These are phyloP conservation scores for Penicillium sp. DNA, from an alignment of 2,329 filamentous ascomycete genomes.

Conservation along the genomic window DNA sequence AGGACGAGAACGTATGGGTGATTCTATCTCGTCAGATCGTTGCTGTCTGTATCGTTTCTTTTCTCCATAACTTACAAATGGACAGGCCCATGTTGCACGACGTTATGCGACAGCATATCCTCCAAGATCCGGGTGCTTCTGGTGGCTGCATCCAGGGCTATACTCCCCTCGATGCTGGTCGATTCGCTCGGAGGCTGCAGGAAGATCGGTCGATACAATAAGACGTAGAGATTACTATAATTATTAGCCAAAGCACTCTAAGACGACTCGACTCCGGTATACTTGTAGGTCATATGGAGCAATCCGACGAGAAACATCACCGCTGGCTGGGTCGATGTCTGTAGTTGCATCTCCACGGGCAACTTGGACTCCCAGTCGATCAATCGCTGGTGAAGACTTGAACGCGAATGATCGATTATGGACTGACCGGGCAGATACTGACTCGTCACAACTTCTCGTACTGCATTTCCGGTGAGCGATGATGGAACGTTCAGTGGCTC, in stretches of 20 bases:
- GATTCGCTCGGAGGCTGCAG: conserved; percentile 30
- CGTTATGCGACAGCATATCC: conserved; percentile 43
- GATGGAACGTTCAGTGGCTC: background rate
- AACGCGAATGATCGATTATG: conserved; percentile 21
- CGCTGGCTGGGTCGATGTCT: conserved; percentile 25
- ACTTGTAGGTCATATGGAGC: conserved; percentile 46
- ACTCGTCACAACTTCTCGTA: conserved; percentile 37
- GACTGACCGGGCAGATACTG: conserved; percentile 30
- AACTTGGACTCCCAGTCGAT: conserved; percentile 39
- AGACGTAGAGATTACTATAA: conserved; percentile 41
- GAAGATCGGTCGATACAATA: conserved; percentile 43
- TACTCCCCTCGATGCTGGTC: conserved; percentile 32
- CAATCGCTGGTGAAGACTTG: conserved; percentile 30
- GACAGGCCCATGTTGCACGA: conserved; percentile 43
- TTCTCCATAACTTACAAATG: conserved; percentile 39
- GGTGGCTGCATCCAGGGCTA: conserved; percentile 44
- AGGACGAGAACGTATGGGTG: conserved; percentile 45
- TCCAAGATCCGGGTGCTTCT: conserved; percentile 46
- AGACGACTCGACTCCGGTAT: no score
- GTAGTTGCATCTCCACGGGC: conserved; percentile 32
- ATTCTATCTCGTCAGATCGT: conserved; percentile 35
- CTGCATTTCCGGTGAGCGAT: conserved; percentile 6
- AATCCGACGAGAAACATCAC: conserved; percentile 38
- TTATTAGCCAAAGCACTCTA: no score
- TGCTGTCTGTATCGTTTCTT: no score